phyloP scores from a whole-genome alignment of 495 filamentous ascomycete genomes.

The Xylaria acuta region DNA sequence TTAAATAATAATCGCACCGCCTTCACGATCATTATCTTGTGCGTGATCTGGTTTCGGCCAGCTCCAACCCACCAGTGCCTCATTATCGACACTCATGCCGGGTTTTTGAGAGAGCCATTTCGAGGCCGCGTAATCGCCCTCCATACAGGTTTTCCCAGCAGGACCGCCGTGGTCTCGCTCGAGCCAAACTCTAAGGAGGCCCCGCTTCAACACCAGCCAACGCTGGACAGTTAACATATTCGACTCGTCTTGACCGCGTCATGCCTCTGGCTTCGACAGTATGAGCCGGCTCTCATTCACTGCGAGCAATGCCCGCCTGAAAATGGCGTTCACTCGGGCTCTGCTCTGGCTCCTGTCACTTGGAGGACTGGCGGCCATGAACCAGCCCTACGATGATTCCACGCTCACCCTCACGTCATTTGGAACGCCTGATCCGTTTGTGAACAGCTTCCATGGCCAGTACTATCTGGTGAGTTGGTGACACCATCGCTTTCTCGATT shows the following conservation, averaged over 20 bases:
- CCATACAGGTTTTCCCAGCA: not conserved
- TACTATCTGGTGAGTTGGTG: constrained; percentile 37
- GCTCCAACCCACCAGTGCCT: too few relatives aligned
- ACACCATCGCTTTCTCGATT: not conserved
- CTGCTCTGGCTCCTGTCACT: constrained; percentile 17
- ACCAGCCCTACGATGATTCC: constrained; percentile 38
- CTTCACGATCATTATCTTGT: not conserved
- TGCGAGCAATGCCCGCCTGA: constrained; percentile 5
- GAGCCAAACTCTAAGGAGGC: constrained; percentile 9
- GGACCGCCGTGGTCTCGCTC: not conserved
- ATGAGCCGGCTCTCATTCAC: not conserved
- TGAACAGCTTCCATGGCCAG: constrained; percentile 33
- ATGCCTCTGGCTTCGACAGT: constrained; percentile 11
- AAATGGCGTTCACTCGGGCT: constrained; percentile 16
- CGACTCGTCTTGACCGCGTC: not conserved
- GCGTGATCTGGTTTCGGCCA: not conserved
- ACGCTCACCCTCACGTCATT: constrained; percentile 39
- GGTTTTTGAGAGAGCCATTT: not conserved
- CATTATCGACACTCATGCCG: not conserved
- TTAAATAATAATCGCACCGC: not conserved
- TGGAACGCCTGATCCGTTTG: constrained; percentile 40
- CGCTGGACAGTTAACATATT: not conserved
- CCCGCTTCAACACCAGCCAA: constrained; percentile 6
- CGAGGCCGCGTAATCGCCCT: not conserved
- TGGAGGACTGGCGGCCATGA: not conserved